Base-by-base conservation (phyloP, 2,329 filamentous ascomycete species). In the Paraphoma sp. region DNA sequence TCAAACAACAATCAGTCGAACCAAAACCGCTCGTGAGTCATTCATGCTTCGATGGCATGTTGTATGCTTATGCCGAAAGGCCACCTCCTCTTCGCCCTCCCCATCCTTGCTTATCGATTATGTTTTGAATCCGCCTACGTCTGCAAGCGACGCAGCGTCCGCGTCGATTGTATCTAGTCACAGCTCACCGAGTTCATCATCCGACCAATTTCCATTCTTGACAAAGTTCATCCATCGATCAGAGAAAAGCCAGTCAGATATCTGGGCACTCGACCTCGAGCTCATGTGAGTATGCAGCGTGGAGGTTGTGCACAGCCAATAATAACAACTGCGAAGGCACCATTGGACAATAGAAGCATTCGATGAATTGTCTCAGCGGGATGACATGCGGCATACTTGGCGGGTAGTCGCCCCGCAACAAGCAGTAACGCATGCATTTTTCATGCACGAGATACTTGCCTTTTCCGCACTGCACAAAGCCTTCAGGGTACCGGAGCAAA, bases 381-480 rank as follows among this genome's bases (percentile, higher is more conserved):
- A 67, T 11, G 68, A 75, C 31, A 65, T 70, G 40, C 60, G 55
- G 43, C 49, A 68, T 3, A 63, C 68, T n/a, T 80, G 76, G 76
- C 67, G 64, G 50, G 54, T 73, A 9, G 60, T 65, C 2, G 68
- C 75, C 14, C 75, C 78, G 1, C 67, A 71, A 43, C 62, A 77
- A 45, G 78, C 77, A 29, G 63, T 73, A 7, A 51, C 57, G 2
- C 67, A 77, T 41, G 59, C 61, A 0, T 80, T 77, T 41, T 61
- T 81, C 0, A 71, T 81, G 60, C 75, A 81, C 53, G 75, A 78
- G 10, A 68, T 81, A 3, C 60, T 81, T 10, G 77, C 79, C 6
- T 73, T 77, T 31, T 68, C 79, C 0, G 76, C 79, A 12, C 65
- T 77, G 14, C 75, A 79, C 52, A 69, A 76, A 44, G 76, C 72